A percentile compares a stretch with the other conserved stretches of the same genome.
Evolutionary conservation across 2,329 filamentous ascomycete species (phyloP).

Genomic region (Plenodomus lindquistii): DNA sequence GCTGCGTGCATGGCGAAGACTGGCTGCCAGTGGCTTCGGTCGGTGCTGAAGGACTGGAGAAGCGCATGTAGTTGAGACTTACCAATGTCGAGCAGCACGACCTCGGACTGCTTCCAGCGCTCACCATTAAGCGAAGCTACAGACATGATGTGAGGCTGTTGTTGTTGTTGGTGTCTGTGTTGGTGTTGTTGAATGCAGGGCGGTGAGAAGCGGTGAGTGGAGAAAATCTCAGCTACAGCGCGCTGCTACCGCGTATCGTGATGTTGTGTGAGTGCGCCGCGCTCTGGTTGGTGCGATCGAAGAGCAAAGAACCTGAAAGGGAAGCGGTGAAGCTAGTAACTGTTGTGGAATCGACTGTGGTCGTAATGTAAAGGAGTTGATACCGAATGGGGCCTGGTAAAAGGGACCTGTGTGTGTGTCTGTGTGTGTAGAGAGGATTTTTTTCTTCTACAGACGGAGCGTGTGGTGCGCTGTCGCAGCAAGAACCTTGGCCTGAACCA

Average conservation of each 20-base stretch:
- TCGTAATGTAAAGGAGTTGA: neutral
- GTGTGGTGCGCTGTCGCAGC: too few relatives aligned
- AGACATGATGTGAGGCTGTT: constrained; percentile 27
- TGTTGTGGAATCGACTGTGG: neutral
- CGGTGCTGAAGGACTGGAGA: constrained; percentile 19
- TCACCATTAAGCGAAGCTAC: constrained; percentile 28
- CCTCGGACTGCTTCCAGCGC: constrained; percentile 47
- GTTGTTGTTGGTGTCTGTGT: constrained; percentile 7
- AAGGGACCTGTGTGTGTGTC: too few relatives aligned
- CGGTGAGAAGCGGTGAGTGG: constrained; percentile 41
- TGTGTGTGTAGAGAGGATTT: too few relatives aligned
- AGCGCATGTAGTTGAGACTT: constrained; percentile 36
- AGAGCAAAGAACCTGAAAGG: constrained; percentile 27
- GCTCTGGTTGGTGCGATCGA: constrained; percentile 34
- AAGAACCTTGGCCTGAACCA: too few relatives aligned
- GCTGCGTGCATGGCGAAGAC: constrained; percentile 18
- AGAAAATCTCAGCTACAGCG: constrained; percentile 28
- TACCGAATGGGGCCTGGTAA: constrained; percentile 22
- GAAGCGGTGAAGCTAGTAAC: constrained; percentile 29
- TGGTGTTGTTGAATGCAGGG: constrained; percentile 27
- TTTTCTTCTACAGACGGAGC: too few relatives aligned
- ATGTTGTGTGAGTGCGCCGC: constrained; percentile 27
- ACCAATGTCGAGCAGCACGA: constrained; percentile 64
- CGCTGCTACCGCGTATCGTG: constrained; percentile 6
- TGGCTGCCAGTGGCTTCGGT: constrained; percentile 23